Conservation (phyloP, 2,329 filamentous ascomycete species). For the Plectosphaerella plurivora region DNA sequence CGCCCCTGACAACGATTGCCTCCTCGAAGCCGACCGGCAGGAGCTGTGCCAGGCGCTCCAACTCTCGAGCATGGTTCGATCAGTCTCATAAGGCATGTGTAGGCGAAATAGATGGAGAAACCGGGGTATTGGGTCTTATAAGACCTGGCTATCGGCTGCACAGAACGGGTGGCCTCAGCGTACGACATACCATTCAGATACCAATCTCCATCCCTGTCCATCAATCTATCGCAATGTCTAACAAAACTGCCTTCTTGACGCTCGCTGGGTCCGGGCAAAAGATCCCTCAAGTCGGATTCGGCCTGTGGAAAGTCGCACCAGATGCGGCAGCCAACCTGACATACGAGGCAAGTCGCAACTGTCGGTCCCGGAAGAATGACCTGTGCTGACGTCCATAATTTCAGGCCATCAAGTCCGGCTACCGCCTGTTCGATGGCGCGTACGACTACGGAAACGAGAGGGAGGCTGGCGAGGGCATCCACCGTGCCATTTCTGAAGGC, state of each 20-base stretch:
- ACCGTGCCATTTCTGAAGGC: constrained; percentile 48
- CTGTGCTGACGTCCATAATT: background rate
- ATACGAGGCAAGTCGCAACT: constrained; percentile 41
- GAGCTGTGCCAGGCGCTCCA: too few species aligned
- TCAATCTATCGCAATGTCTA: background rate
- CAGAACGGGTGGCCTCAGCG: too few species aligned
- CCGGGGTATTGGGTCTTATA: too few species aligned
- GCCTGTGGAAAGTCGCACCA: constrained; percentile 64
- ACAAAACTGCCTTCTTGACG: background rate
- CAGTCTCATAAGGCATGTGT: too few species aligned
- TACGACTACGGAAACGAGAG: constrained; percentile 61
- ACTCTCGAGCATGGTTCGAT: too few species aligned
- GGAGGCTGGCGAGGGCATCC: constrained; percentile 61
- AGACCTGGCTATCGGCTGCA: too few species aligned
- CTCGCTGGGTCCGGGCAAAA: constrained; percentile 18
- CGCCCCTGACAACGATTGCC: too few species aligned
- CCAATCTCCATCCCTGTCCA: background rate
- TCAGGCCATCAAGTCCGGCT: constrained; percentile 45
- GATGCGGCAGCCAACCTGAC: constrained; percentile 46
- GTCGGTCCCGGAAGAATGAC: background rate
- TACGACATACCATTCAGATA: background rate
- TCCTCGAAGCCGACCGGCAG: too few species aligned
- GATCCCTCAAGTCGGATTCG: constrained; percentile 60
- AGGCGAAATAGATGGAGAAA: too few species aligned
- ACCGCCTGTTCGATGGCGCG: constrained; percentile 47